These are phyloP conservation scores for Lepidium aucheri DNA, from an alignment of 345 rosid genomes.

Conservation along the genomic window DNA sequence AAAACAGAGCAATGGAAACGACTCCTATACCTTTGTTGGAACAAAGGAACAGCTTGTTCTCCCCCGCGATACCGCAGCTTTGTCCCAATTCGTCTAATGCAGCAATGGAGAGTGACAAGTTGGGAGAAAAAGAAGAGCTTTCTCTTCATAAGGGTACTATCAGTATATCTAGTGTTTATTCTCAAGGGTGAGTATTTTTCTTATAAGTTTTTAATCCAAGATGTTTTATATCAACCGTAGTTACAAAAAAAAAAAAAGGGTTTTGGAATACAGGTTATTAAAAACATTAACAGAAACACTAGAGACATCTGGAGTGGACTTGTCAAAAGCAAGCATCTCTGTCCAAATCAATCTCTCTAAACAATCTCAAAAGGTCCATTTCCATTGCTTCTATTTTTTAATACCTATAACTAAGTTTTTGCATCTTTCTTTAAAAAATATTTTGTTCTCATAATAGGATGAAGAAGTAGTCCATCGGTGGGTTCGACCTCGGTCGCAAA, in stretches of 20 bases:
- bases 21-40: conserved; percentile 40
- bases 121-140: conserved; percentile 42
- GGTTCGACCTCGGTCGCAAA: neutral
- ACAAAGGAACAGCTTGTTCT: conserved; percentile 37
- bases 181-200: conserved; percentile 48
- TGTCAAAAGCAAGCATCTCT: conserved; percentile 68
- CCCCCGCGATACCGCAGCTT: conserved; percentile 17
- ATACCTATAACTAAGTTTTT: neutral
- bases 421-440: neutral
- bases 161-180: conserved; percentile 67
- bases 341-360: conserved; percentile 75
- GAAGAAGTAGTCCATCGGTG: neutral
- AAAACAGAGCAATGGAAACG: conserved; percentile 28
- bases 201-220: neutral
- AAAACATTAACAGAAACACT: conserved; percentile 63
- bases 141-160: conserved; percentile 59
- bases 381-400: neutral
- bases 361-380: conserved; percentile 21
- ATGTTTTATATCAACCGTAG: neutral
- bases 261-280: conserved; percentile 43
- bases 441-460: neutral
- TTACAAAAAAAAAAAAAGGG: neutral
- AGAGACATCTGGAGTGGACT: conserved; percentile 71
- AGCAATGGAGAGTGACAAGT: neutral
- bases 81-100: conserved; percentile 25